phyloP scores from a whole-genome alignment of 83 land plant species.

The Picea mariana region DNA sequence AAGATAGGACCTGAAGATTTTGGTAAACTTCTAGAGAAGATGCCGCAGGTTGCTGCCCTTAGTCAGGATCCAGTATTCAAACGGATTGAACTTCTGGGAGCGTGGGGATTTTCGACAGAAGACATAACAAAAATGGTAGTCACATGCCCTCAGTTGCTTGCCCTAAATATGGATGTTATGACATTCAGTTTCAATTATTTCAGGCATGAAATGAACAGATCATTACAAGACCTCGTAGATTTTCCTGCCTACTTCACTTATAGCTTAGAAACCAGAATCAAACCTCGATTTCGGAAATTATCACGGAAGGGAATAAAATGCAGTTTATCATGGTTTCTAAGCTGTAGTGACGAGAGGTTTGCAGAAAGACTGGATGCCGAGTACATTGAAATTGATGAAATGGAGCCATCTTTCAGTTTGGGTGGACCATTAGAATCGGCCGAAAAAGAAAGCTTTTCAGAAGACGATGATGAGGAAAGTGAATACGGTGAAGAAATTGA shows the following conservation, averaged over 20 bases:
- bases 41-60: slow-evolving; percentile 47
- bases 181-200: slow-evolving; percentile 37
- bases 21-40: slow-evolving; percentile 40
- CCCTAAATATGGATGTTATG: slow-evolving; percentile 27
- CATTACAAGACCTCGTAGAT: slow-evolving; percentile 40
- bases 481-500: slow-evolving; percentile 13
- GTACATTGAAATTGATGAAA: background rate
- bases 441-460: slow-evolving; percentile 30
- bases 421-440: slow-evolving; percentile 66
- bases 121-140: slow-evolving; percentile 46
- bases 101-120: slow-evolving; percentile 16
- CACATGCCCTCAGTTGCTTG: slow-evolving; percentile 41
- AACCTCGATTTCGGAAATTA: slow-evolving; percentile 3
- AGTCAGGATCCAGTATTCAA: slow-evolving; percentile 28
- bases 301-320: slow-evolving; percentile 25
- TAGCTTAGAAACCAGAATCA: slow-evolving; percentile 17
- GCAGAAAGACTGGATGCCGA: slow-evolving; percentile 1
- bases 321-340: slow-evolving; percentile 10
- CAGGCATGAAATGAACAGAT: slow-evolving; percentile 43
- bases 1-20: slow-evolving; percentile 35
- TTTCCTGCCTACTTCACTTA: slow-evolving; percentile 41
- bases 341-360: slow-evolving; percentile 9
- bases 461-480: slow-evolving; percentile 59
- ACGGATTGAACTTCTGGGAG: slow-evolving; percentile 36
- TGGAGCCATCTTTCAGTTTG: slow-evolving; percentile 35